Evolutionary conservation across 2,329 filamentous ascomycete genomes (phyloP), one percentile per base, ranked within the genome.

Genomic region (Diplodia mutila): DNA sequence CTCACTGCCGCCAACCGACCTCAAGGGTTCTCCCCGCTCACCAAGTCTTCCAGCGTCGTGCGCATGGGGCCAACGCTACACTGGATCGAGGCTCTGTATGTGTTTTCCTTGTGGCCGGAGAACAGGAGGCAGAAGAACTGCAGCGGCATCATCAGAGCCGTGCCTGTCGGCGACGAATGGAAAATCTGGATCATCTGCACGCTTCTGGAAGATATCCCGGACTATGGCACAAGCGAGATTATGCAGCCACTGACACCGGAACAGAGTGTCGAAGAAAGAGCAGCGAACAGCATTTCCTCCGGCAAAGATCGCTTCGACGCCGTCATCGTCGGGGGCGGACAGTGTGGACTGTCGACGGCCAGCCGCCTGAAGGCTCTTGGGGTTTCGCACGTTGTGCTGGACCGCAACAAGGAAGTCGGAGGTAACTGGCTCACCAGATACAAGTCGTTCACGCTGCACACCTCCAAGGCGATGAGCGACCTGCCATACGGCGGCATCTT

Each of bases 401-500:
- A 85, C 54, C 75, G 76, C 27, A 80, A 80, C 37, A 72, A 73
- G 25, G 71, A 75, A 0, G 75, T 84, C 4, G 82, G 83, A 1
- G 79, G 83, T 65, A 82, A 80, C 53, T 85, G 83, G 83, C 74
- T 75, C 1, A 76, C 79, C 57, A 75, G 83, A 57, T 85, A 85
- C 69, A 79, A 82, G 48, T 81, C 81, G 23, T 75, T 81, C 9
- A 79, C 80, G 14, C 76, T 78, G 32, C 79, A 81, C 69, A 79
- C 80, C 8, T 76, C 76, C 5, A 79, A 78, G n/a, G 76, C 76
- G 69, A 78, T 79, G 61, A 77, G 78, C 63, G 76, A 80, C 52
- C 71, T 81, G 67, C 80, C 79, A 1, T 80, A 71, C 71, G 75
- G 65, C 74, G 77, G 77, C 69, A 76, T 54, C 61, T 80, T 61